Evolutionary conservation across 768 basidiomycete species (phyloP).

Genomic region (Boletus huronensis): DNA sequence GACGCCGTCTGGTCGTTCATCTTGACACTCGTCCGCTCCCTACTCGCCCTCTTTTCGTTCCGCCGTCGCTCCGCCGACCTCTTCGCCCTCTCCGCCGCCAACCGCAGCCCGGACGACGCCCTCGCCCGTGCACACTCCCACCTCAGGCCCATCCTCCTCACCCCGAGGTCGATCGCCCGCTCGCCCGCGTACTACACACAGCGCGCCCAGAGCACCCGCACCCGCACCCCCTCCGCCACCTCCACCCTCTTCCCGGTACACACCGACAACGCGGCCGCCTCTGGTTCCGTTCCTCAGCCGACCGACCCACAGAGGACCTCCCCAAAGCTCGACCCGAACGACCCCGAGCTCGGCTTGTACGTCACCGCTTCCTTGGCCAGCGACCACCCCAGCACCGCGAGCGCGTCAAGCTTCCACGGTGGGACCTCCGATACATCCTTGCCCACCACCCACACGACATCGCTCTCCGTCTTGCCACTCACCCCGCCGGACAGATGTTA

Average conservation of each 20-base stretch:
- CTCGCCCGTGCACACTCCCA: slow-evolving; percentile 12
- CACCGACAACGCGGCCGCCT: not conserved
- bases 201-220: slow-evolving; percentile 4
- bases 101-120: slow-evolving; percentile 2
- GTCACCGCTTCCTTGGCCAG: not conserved
- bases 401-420: not conserved
- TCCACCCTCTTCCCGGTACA: slow-evolving; percentile 10
- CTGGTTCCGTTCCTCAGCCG: not conserved
- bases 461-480: slow-evolving; percentile 16
- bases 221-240: slow-evolving; percentile 6
- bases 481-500: slow-evolving; percentile 25
- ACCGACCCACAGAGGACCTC: slow-evolving; percentile 13
- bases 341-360: slow-evolving; percentile 18
- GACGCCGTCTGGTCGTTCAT: slow-evolving; percentile 23
- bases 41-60: slow-evolving; percentile 19
- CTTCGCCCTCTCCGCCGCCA: slow-evolving; percentile 3
- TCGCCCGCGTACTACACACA: not conserved
- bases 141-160: slow-evolving; percentile 23
- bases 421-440: slow-evolving; percentile 12
- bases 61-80: slow-evolving; percentile 13
- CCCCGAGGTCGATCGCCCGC: slow-evolving; percentile 8
- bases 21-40: slow-evolving; percentile 28
- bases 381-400: not conserved
- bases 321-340: slow-evolving; percentile 15
- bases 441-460: slow-evolving; percentile 3